A percentile compares a stretch with the other conserved stretches of the same genome.
phyloP scores from a whole-genome alignment of 441 rosid genomes.

The Arabidopsis hybrid region DNA sequence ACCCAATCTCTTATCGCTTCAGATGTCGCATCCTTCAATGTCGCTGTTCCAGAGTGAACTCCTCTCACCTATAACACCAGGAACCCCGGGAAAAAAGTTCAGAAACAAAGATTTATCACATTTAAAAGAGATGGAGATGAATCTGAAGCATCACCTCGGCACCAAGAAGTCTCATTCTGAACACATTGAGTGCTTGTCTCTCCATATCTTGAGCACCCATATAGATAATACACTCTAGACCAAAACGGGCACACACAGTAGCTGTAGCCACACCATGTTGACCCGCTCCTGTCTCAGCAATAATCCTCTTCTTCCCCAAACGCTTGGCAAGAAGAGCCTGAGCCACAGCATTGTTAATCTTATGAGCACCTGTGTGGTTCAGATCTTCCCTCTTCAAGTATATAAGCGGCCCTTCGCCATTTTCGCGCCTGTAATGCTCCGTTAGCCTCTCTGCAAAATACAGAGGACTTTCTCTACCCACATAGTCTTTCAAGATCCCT shows the following conservation, averaged over 20 bases:
- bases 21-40: constrained; percentile 89
- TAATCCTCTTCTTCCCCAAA: constrained; percentile 78
- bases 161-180: constrained; percentile 91
- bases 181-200: constrained; percentile 86
- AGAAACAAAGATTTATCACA: not conserved
- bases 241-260: constrained; percentile 89
- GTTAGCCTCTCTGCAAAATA: constrained; percentile 89
- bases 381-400: constrained; percentile 95
- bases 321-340: constrained; percentile 87
- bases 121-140: not conserved
- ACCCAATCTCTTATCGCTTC: constrained; percentile 97
- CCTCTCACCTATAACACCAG: constrained; percentile 55
- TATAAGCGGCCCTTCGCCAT: constrained; percentile 82
- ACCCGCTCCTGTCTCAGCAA: constrained; percentile 96
- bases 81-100: not conserved
- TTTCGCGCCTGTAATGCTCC: constrained; percentile 69
- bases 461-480: constrained; percentile 89
- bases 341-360: constrained; percentile 89
- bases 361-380: constrained; percentile 93
- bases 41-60: constrained; percentile 90
- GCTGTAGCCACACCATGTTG: constrained; percentile 98
- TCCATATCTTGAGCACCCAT: constrained; percentile 98
- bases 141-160: constrained; percentile 60
- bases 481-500: constrained; percentile 86
- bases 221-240: constrained; percentile 75